Percentiles rank a stretch among this genome's conserved stretches.
These are phyloP conservation scores for Fraxinus baroniana DNA, from an alignment of 305 asterid species.

Conservation along the genomic window DNA sequence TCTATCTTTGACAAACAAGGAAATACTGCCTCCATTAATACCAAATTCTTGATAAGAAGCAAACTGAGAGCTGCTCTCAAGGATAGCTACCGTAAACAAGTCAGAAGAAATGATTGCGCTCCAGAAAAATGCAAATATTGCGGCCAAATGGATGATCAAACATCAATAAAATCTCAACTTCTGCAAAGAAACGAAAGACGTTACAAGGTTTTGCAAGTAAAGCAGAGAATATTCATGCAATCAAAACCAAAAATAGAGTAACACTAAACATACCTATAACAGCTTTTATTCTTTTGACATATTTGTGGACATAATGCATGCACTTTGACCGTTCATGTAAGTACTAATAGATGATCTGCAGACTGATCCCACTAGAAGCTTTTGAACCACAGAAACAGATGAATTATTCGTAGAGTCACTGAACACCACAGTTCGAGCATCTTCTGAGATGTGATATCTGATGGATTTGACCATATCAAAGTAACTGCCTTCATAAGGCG, in stretches of 20 bases:
- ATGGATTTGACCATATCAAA: slow-evolving; percentile 45
- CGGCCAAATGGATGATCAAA: not conserved
- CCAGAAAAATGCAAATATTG: not conserved
- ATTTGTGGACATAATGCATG: not conserved
- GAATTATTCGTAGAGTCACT: slow-evolving; percentile 34
- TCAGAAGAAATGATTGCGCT: not conserved
- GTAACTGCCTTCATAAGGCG: slow-evolving; percentile 39
- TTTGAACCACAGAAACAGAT: not conserved
- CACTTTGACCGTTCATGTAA: not conserved
- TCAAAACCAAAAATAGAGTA: not conserved
- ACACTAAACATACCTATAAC: not conserved
- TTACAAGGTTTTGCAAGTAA: not conserved
- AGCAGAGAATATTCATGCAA: not conserved
- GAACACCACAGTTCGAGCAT: slow-evolving; percentile 59
- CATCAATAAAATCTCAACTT: not conserved
- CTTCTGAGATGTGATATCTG: slow-evolving; percentile 54
- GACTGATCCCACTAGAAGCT: not conserved
- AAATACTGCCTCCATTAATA: not conserved
- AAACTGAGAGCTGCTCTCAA: not conserved
- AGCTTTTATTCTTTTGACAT: not conserved
- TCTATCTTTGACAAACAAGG: not conserved
- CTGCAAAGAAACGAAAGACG: not conserved
- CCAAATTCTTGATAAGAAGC: not conserved
- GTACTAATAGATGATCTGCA: not conserved
- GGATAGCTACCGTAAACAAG: not conserved